Evolutionary conservation across 352 stramenopile genomes (phyloP).

Genomic region (Phytophthora meadii): DNA sequence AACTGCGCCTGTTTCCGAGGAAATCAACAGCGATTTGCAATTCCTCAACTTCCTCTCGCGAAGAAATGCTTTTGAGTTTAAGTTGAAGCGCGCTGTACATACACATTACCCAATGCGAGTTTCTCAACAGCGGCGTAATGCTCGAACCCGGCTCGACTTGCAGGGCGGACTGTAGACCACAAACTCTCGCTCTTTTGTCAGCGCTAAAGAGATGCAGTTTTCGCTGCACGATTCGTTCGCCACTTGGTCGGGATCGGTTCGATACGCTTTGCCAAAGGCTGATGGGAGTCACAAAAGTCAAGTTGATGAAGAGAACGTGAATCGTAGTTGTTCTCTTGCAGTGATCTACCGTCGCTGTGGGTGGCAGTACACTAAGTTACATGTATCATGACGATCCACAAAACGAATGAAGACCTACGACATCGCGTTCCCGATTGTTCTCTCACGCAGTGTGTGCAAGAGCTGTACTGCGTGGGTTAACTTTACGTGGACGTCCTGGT

Average conservation of each 20-base stretch:
- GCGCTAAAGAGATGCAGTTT: constrained; percentile 20
- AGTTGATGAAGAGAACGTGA: background rate
- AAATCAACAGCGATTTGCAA: constrained; percentile 26
- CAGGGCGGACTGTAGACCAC: constrained; percentile 5
- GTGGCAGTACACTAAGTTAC: no score
- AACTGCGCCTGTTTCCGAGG: constrained; percentile 27
- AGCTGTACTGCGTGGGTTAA: constrained; percentile 27
- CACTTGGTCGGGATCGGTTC: background rate
- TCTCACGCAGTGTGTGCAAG: constrained; percentile 1
- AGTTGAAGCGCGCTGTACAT: background rate
- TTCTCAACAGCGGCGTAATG: constrained; percentile 16
- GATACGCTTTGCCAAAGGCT: background rate
- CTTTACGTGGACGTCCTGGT: constrained; percentile 16
- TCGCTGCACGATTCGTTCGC: constrained; percentile 15
- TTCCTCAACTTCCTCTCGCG: constrained; percentile 21
- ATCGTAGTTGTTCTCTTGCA: background rate
- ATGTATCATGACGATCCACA: constrained; percentile 2
- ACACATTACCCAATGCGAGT: constrained; percentile 1
- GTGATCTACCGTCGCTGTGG: background rate
- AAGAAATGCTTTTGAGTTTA: constrained; percentile 17
- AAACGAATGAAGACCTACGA: constrained; percentile 12
- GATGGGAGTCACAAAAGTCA: background rate
- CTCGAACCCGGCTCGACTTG: constrained; percentile 14
- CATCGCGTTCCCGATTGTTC: constrained; percentile 11
- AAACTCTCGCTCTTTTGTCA: constrained; percentile 21